Conservation (phyloP, 2,329 filamentous ascomycete species). For the Seiridium cupressi region DNA sequence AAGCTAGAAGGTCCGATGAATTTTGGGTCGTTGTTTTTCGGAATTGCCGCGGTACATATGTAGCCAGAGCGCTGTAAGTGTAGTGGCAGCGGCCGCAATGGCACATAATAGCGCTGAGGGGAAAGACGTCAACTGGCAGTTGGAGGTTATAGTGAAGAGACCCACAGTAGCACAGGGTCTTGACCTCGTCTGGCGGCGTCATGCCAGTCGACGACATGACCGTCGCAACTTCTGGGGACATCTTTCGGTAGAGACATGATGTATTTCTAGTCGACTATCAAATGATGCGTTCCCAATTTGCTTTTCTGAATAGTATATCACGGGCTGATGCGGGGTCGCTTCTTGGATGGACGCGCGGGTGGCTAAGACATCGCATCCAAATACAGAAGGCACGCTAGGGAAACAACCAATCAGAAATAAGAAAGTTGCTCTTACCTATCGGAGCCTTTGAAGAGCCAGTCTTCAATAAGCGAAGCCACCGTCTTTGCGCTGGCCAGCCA, state of each 20-base stretch:
- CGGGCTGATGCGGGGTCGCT: neutral
- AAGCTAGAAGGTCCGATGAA: neutral
- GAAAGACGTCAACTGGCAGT: constrained; percentile 1
- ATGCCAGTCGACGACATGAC: neutral
- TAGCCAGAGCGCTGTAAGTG: neutral
- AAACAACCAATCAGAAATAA: neutral
- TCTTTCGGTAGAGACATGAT: neutral
- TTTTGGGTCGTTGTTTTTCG: neutral
- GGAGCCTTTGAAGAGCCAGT: neutral
- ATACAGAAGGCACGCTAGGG: constrained; percentile 1
- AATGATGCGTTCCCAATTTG: neutral
- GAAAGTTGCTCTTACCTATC: neutral
- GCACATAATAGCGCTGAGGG: constrained; percentile 3
- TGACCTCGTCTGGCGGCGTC: neutral
- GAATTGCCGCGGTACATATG: neutral
- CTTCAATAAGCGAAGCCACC: neutral
- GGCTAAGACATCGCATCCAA: neutral
- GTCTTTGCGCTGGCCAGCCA: too few relatives aligned
- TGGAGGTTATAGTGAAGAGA: neutral
- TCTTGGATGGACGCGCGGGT: neutral
- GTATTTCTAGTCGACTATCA: neutral
- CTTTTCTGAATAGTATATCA: neutral
- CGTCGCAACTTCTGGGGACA: neutral
- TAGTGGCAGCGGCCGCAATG: constrained; percentile 9
- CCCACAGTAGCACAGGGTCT: neutral